A percentile compares a stretch with the other conserved stretches of the same genome.
phyloP scores from a whole-genome alignment of 2,329 filamentous ascomycete species.

The Beauveria sp. region DNA sequence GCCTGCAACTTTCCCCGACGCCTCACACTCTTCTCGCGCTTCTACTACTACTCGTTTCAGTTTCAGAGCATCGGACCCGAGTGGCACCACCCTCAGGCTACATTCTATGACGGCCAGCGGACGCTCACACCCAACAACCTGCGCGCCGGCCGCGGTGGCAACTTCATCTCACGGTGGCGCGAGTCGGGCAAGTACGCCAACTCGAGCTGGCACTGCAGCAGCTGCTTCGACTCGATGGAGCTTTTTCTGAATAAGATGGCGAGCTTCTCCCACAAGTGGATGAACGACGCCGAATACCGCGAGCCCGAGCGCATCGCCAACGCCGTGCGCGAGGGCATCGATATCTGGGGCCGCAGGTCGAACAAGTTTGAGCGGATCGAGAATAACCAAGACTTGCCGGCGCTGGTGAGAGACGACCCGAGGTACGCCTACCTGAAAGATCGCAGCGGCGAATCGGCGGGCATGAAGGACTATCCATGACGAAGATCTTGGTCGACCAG shows the following conservation, averaged over 20 bases:
- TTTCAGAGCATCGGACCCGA: slow-evolving; percentile 32
- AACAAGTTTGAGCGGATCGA: slow-evolving; percentile 44
- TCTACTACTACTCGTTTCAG: slow-evolving; percentile 54
- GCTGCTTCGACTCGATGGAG: slow-evolving; percentile 49
- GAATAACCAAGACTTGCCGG: slow-evolving; percentile 44
- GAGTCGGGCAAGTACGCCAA: slow-evolving; percentile 31
- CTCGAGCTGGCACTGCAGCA: slow-evolving; percentile 56
- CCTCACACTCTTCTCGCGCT: slow-evolving; percentile 41
- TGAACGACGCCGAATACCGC: slow-evolving; percentile 42
- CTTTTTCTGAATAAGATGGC: slow-evolving; percentile 50
- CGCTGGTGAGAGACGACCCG: slow-evolving; percentile 33
- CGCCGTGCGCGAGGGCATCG: slow-evolving; percentile 42
- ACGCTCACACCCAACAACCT: slow-evolving; percentile 49
- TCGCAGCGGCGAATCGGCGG: slow-evolving; percentile 38
- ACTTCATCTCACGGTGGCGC: slow-evolving; percentile 3
- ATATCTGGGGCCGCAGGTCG: slow-evolving; percentile 46
- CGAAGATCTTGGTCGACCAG: neutral
- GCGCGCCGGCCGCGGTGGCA: slow-evolving; percentile 37
- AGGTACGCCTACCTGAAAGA: slow-evolving; percentile 39
- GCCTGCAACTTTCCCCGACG: slow-evolving; percentile 46
- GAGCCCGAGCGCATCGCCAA: slow-evolving; percentile 41
- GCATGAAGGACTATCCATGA: slow-evolving; percentile 37
- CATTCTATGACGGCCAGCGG: slow-evolving; percentile 34
- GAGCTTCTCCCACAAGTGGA: slow-evolving; percentile 47
- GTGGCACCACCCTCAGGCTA: slow-evolving; percentile 55